A percentile compares a stretch with the other conserved stretches of the same genome.
Evolutionary conservation across 495 filamentous ascomycete genomes (phyloP).

Genomic region (Alectoria sarmentosa): DNA sequence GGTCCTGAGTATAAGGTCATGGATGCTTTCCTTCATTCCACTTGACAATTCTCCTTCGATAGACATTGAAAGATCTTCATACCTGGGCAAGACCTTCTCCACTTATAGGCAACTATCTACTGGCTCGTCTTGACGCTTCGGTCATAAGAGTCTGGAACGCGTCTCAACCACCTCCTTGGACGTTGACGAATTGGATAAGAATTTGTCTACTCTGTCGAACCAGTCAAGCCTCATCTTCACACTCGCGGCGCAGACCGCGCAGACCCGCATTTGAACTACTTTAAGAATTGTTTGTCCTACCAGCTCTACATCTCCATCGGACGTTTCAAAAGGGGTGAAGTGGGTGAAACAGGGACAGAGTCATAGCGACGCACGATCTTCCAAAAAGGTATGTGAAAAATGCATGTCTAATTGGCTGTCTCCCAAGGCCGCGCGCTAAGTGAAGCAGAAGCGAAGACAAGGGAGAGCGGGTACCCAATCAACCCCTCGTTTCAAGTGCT

Average conservation of each 20-base stretch:
- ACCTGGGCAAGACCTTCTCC: slow-evolving; percentile 2
- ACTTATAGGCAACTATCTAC: slow-evolving; percentile 12
- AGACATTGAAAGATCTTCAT: slow-evolving; percentile 6
- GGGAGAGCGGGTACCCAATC: slow-evolving; percentile 19
- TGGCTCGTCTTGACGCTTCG: slow-evolving; percentile 5
- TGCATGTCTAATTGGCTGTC: slow-evolving; percentile 19
- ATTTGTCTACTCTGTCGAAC: slow-evolving; percentile 2
- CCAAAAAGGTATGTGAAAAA: slow-evolving; percentile 17
- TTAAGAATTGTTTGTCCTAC: slow-evolving; percentile 13
- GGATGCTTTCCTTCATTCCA: slow-evolving; percentile 9
- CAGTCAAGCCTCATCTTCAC: slow-evolving; percentile 6
- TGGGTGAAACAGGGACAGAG: slow-evolving; percentile 6
- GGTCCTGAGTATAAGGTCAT: slow-evolving; percentile 11
- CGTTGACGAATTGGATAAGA: slow-evolving; percentile 9
- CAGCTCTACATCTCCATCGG: background rate
- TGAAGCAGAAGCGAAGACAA: slow-evolving; percentile 21
- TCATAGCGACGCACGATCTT: background rate
- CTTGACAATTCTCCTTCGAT: slow-evolving; percentile 13
- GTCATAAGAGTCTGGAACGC: slow-evolving; percentile 3
- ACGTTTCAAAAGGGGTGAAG: slow-evolving; percentile 8
- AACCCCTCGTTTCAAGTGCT: slow-evolving; percentile 16
- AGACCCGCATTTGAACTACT: slow-evolving; percentile 12
- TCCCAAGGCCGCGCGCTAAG: slow-evolving; percentile 19
- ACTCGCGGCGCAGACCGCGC: slow-evolving; percentile 2
- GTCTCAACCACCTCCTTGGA: slow-evolving; percentile 13